phyloP scores from a whole-genome alignment of 176 grass and related monocot species.

The Hyparrhenia diplandra region DNA sequence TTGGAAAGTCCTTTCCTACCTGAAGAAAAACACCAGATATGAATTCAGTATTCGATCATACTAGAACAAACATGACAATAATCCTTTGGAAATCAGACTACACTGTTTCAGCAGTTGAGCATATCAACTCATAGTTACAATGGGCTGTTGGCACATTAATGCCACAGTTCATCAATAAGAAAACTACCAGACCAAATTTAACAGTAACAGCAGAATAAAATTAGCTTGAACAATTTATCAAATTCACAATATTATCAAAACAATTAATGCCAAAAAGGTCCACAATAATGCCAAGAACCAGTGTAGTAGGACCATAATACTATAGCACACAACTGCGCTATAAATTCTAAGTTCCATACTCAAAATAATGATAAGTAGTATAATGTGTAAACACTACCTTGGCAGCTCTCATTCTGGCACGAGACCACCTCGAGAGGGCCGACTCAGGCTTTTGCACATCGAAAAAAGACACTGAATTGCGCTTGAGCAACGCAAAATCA shows the following conservation, averaged over 20 bases:
- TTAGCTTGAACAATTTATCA: background rate
- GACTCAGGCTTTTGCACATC: slow-evolving; percentile 71
- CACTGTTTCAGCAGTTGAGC: background rate
- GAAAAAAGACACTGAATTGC: slow-evolving; percentile 80
- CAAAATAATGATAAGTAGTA: background rate
- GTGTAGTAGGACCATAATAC: background rate
- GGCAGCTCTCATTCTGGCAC: slow-evolving; percentile 72
- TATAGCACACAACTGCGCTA: background rate
- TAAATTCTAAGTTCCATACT: background rate
- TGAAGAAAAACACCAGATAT: slow-evolving; percentile 19
- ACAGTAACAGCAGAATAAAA: slow-evolving; percentile 12
- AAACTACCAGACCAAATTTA: background rate
- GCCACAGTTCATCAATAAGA: background rate
- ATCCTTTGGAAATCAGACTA: background rate
- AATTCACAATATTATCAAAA: slow-evolving; percentile 1
- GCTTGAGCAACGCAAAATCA: slow-evolving; percentile 81
- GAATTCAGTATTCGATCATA: background rate
- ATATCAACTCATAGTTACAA: background rate
- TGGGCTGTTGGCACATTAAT: background rate
- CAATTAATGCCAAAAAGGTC: background rate
- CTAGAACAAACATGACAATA: background rate
- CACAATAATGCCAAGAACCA: background rate
- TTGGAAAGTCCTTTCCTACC: slow-evolving; percentile 87
- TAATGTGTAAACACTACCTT: slow-evolving; percentile 50
- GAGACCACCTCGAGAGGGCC: slow-evolving; percentile 72